These are phyloP conservation scores for Secale cereale DNA, from an alignment of 176 grass and related monocot species.

Conservation along the genomic window DNA sequence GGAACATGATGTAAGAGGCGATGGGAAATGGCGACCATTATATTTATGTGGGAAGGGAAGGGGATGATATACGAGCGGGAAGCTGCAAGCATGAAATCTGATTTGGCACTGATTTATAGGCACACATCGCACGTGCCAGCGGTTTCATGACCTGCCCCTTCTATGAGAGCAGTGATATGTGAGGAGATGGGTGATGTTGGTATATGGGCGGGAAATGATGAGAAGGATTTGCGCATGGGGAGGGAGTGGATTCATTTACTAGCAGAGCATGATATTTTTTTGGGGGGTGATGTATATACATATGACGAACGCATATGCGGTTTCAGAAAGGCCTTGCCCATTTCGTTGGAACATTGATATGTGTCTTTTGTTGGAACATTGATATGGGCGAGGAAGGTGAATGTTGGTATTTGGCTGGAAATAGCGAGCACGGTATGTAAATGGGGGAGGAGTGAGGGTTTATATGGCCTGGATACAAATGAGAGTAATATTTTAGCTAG, in stretches of 20 bases:
- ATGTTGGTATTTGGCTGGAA: neutral
- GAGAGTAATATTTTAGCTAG: neutral
- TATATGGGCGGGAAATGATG: neutral
- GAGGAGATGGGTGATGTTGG: too few species aligned
- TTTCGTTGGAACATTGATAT: neutral
- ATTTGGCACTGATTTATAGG: too few species aligned
- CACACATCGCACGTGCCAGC: too few species aligned
- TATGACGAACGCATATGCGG: too few species aligned
- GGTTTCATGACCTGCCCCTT: too few species aligned
- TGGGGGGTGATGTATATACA: neutral
- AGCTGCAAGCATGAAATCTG: too few species aligned
- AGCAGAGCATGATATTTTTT: neutral
- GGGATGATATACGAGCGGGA: too few species aligned
- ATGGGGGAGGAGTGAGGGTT: neutral
- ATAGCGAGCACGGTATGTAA: neutral
- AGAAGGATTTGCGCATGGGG: neutral
- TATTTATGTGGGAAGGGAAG: too few species aligned
- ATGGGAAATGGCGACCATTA: too few species aligned
- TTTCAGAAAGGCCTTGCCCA: neutral
- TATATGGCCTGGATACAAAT: neutral
- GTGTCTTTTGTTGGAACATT: neutral
- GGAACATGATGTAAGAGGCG: too few species aligned
- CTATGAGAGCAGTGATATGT: too few species aligned
- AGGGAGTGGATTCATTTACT: neutral
- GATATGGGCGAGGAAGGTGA: neutral